Base-by-base conservation (phyloP, 2,329 filamentous ascomycete genomes). In the Coniochaeta hoffmannii region DNA sequence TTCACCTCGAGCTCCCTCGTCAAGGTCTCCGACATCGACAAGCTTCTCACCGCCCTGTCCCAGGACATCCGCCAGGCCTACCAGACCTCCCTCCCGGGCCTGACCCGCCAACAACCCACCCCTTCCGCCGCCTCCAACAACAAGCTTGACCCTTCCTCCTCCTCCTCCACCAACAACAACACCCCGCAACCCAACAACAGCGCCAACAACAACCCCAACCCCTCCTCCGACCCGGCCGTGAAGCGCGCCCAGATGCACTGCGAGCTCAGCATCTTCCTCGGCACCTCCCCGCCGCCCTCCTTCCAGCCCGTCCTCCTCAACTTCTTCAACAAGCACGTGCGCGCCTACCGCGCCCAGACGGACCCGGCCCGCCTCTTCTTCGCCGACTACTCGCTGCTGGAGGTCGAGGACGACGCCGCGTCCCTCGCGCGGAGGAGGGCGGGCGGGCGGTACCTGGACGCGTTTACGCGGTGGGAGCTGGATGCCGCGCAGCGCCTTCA, bases 291-390 rank as follows among this genome's bases (percentile, higher is more conserved):
- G 34, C 75, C 77, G 10, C 66, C 71, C 1, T 66, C 70, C 1
- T 80, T 84, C 61, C 67, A 77, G 26, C 65, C 73, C 15, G 81
- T 88, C 34, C 76, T 90, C n/a, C 80, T 85, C 59, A 82, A 81
- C 55, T 78, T 87, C 57, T 84, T 93, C 57, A 76, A 76, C 31
- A 73, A 75, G 28, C 80, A 84, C 49, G 70, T 90, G 28, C 75
- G 74, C 0, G 74, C 76, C 19, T 78, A 92, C 54, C 76, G 80
- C 38, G 73, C 74, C 5, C 76, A 80, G 55, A 77, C 85, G 11
- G 83, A 94, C 60, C 78, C 83, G 28, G 80, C 85, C 10, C 79
- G 79, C 58, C 76, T 96, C 51, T 89, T 88, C 71, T 88, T 90
- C 69, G 81, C 82, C 51, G 83, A 94, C 65, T 89, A 85, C 55